Evolutionary conservation across 2,329 filamentous ascomycete genomes (phyloP), one percentile per base, ranked within the genome.

Genomic region (Basipetospora chlamydospora): DNA sequence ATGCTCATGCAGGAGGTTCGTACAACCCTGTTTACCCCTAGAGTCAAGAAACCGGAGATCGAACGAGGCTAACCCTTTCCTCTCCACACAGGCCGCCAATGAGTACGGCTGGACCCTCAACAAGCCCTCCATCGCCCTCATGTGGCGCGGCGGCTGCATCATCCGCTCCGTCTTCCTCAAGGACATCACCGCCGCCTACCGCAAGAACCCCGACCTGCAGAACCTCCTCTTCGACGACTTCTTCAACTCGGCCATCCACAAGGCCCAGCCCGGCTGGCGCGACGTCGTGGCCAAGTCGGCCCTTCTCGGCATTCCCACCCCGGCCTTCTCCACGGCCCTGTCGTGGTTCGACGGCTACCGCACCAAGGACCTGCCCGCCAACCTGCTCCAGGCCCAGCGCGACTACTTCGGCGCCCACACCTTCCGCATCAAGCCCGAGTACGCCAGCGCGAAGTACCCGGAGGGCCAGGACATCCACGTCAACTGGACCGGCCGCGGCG

Each of bases 91-190:
- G 83, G 88, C 90, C 50, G 90, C 88, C 63, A 86, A 80, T 64
- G 84, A 96, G 63, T 98, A 92, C 70, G 64, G 66, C 51, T 98
- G 90, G 90, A 95, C 95, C 76, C 80, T 98, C 51, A 95, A 98
- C 81, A 96, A 96, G 81, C 90, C 90, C 47, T 94, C 92, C 52
- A 98, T 98, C 56, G 90, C 90, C 51, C 81, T 98, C 58, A 98
- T 98, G 90, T 98, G 90, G 90, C 85, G 90, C 61, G 90, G 90
- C 68, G 90, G 90, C 51, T 98, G 90, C 76, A 98, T 98, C 54
- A 98, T 98, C 68, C 88, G 90, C 63, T 96, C 90, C 47, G 90
- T 98, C 57, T 98, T 98, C 85, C 70, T 98, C 48, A 96, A 96
- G 79, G 88, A 98, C 62, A 98, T 98, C 67, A 98, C 90, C 51